Evolutionary conservation across 1,284 basidiomycete genomes (phyloP).

Genomic region (Peniophora sp.): DNA sequence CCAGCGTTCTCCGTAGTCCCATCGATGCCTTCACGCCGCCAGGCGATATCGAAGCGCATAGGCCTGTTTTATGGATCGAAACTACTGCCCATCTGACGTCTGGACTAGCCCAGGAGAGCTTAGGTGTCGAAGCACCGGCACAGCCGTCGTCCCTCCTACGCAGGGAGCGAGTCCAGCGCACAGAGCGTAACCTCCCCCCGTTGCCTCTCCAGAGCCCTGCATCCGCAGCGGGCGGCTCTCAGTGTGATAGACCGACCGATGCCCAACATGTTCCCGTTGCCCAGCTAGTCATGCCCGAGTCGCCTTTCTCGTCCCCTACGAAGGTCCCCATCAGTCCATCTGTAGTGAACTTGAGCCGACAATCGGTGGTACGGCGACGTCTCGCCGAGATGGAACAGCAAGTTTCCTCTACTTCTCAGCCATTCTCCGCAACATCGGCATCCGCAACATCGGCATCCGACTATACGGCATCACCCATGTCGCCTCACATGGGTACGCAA

Average conservation of each 20-base stretch:
- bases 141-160: too few relatives aligned
- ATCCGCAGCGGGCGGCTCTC: neutral
- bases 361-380: conserved; percentile 45
- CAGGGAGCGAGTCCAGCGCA: too few relatives aligned
- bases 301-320: conserved; percentile 17
- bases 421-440: neutral
- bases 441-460: too few relatives aligned
- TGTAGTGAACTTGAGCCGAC: conserved; percentile 38
- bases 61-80: neutral
- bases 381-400: conserved; percentile 37
- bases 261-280: too few relatives aligned
- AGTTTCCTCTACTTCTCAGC: conserved; percentile 5
- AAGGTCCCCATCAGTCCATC: conserved; percentile 32
- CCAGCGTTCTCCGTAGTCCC: neutral
- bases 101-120: too few relatives aligned
- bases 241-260: too few relatives aligned
- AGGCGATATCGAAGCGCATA: neutral
- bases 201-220: conserved; percentile 11
- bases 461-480: neutral
- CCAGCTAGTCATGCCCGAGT: conserved; percentile 13
- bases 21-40: conserved; percentile 39
- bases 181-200: neutral
- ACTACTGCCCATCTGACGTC: neutral
- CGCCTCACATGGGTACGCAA: neutral
- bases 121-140: too few relatives aligned